A percentile compares a stretch with the other conserved stretches of the same genome.
Conservation (phyloP, 2,329 filamentous ascomycete species). For the Alternaria consortialis region DNA sequence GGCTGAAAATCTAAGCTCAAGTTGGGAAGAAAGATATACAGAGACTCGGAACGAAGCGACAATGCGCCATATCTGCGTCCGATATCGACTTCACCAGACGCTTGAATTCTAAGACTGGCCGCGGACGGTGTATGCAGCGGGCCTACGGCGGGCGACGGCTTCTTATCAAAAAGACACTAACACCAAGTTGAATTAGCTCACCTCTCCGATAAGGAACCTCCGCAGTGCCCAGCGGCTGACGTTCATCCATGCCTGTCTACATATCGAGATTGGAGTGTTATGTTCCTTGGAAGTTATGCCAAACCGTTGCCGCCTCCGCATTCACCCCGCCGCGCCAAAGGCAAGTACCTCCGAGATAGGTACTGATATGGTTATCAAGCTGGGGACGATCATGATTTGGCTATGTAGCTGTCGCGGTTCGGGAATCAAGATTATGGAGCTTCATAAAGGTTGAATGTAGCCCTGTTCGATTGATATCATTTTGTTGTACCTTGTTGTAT, state of each 20-base stretch:
- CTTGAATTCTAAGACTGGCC: constrained; percentile 2
- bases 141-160: constrained; percentile 26
- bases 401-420: not conserved
- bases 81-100: constrained; percentile 5
- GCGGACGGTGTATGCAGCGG: constrained; percentile 18
- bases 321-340: constrained; percentile 17
- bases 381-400: not conserved
- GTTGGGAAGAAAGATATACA: not conserved
- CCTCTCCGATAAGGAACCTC: not conserved
- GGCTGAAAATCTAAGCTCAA: not conserved
- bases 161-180: constrained; percentile 24
- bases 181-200: not conserved
- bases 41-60: not conserved
- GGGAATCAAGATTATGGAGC: not conserved
- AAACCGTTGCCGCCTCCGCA: not conserved
- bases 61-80: not conserved
- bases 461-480: not conserved
- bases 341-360: constrained; percentile 23
- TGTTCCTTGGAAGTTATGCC: not conserved
- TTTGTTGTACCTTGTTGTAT: not conserved
- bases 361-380: constrained; percentile 1
- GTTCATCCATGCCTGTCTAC: not conserved
- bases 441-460: not conserved
- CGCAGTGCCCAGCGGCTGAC: not conserved
- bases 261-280: not conserved